A percentile compares a stretch with the other conserved stretches of the same genome.
phyloP scores from a whole-genome alignment of 1,284 basidiomycete species.

The Leccinum pachyderme region DNA sequence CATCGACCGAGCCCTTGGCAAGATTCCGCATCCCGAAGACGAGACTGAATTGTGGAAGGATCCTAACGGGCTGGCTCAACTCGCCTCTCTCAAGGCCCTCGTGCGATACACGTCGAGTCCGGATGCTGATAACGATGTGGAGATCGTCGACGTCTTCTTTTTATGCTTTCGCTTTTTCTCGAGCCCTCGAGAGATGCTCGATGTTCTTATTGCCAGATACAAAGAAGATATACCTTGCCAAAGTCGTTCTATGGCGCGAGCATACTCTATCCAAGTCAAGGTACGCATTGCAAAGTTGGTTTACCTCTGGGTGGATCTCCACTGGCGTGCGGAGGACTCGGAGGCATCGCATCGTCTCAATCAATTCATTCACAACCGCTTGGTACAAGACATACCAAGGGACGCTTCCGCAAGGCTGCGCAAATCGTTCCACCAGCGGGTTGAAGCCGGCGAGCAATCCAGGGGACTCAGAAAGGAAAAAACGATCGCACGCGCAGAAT shows the following conservation, averaged over 20 bases:
- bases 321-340: constrained; percentile 64
- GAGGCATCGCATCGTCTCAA: constrained; percentile 38
- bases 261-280: constrained; percentile 53
- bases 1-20: constrained; percentile 15
- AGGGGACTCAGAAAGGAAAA: constrained; percentile 26
- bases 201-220: constrained; percentile 59
- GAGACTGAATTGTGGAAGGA: constrained; percentile 30
- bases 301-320: constrained; percentile 71
- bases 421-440: constrained; percentile 25
- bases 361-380: constrained; percentile 34
- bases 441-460: constrained; percentile 21
- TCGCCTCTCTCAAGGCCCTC: constrained; percentile 44
- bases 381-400: constrained; percentile 31
- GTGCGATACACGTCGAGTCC: constrained; percentile 48
- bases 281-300: constrained; percentile 66
- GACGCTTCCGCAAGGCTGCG: constrained; percentile 25
- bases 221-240: constrained; percentile 37
- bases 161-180: constrained; percentile 76
- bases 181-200: constrained; percentile 53
- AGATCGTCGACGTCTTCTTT: constrained; percentile 60
- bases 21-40: constrained; percentile 31
- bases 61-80: constrained; percentile 24
- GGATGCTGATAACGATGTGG: constrained; percentile 36
- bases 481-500: constrained; percentile 27
- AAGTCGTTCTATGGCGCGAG: constrained; percentile 38